These are phyloP conservation scores for Setaria italica DNA, from an alignment of 202 grass and related monocot genomes.

Conservation along the genomic window DNA sequence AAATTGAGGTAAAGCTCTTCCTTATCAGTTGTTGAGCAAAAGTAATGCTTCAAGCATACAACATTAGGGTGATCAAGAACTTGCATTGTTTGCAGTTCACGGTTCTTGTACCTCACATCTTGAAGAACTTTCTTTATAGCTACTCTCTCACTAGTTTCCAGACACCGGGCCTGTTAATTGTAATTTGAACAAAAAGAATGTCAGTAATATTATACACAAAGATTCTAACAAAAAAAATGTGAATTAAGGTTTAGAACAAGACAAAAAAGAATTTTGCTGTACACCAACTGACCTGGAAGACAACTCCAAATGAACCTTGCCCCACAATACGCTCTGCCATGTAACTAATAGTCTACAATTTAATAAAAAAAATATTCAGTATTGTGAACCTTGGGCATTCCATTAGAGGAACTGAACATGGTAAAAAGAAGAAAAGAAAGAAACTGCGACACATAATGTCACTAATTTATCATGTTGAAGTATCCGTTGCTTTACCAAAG, in stretches of 20 bases:
- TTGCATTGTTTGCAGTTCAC: conserved; percentile 78
- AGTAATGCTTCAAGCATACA: conserved; percentile 69
- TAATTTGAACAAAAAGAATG: conserved; percentile 32
- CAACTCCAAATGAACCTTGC: conserved; percentile 79
- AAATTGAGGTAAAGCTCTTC: conserved; percentile 80
- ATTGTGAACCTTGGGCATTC: background rate
- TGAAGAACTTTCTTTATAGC: conserved; percentile 89
- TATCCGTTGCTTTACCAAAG: background rate
- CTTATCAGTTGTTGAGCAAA: conserved; percentile 74
- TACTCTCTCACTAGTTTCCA: conserved; percentile 70
- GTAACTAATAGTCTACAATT: conserved; percentile 74
- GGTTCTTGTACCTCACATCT: conserved; percentile 76
- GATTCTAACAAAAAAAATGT: background rate
- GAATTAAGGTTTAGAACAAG: background rate
- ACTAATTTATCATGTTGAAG: conserved; percentile 11
- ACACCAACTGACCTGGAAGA: conserved; percentile 61
- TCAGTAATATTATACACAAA: background rate
- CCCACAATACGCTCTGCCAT: conserved; percentile 76
- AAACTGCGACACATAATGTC: background rate
- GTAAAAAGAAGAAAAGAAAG: background rate
- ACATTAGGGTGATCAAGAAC: conserved; percentile 82
- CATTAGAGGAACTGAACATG: conserved; percentile 19
- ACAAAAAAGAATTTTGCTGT: background rate
- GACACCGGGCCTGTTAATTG: conserved; percentile 60
- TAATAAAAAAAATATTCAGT: conserved; percentile 25